These are phyloP conservation scores for Porcisia deanei DNA, from an alignment of 208 protist genomes.

Conservation along the genomic window DNA sequence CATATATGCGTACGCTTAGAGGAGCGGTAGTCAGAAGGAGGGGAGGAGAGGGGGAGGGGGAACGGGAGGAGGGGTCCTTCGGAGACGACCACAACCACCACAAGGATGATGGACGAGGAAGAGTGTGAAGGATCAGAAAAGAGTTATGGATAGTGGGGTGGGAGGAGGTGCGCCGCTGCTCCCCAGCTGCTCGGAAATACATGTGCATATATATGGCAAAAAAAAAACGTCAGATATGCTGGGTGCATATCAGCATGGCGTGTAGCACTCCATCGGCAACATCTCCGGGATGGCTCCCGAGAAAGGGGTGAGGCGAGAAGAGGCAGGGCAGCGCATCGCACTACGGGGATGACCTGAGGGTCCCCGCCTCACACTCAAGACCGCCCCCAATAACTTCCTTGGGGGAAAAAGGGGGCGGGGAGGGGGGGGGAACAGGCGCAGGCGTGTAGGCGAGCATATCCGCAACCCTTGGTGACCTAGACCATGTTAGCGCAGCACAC, in stretches of 20 bases:
- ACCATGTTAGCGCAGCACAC: not conserved
- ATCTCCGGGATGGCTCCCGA: not conserved
- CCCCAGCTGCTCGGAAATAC: too few species aligned
- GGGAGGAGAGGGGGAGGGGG: too few species aligned
- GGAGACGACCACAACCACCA: too few species aligned
- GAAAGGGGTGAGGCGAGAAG: not conserved
- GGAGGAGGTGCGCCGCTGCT: too few species aligned
- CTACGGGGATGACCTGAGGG: not conserved
- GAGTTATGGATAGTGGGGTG: too few species aligned
- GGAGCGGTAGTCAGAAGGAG: too few species aligned
- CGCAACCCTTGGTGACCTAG: not conserved
- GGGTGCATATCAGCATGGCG: not conserved
- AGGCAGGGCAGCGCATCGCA: not conserved
- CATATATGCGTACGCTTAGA: too few species aligned
- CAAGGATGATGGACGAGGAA: too few species aligned
- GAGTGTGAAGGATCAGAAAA: too few species aligned
- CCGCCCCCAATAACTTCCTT: not conserved
- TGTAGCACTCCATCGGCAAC: not conserved
- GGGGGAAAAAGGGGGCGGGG: too few species aligned
- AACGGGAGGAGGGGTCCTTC: too few species aligned
- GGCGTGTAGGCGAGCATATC: not conserved
- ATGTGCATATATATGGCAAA: too few species aligned
- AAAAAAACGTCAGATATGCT: not conserved
- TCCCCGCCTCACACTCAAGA: not conserved
- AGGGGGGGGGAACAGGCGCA: not conserved